Evolutionary conservation across 1,139 yeast genomes (phyloP).

Genomic region (Debaryomyces sp.): DNA sequence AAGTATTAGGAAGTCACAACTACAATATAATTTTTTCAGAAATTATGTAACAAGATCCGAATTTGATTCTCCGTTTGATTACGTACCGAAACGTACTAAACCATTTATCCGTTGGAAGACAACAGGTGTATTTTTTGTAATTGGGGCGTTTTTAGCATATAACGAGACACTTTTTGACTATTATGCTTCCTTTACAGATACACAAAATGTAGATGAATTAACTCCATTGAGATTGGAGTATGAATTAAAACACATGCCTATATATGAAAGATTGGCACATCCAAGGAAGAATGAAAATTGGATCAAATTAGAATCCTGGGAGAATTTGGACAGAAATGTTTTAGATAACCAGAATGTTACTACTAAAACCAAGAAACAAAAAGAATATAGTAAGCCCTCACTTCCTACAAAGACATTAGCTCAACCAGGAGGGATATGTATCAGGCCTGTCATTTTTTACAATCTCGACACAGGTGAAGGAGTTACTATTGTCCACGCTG

Average conservation of each 20-base stretch:
- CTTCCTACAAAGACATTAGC: slow-evolving; percentile 39
- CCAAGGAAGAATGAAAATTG: slow-evolving; percentile 44
- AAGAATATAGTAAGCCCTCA: slow-evolving; percentile 33
- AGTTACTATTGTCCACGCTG: slow-evolving; percentile 73
- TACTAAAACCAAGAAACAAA: slow-evolving; percentile 26
- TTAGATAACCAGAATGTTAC: slow-evolving; percentile 26
- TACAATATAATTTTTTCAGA: slow-evolving; percentile 7
- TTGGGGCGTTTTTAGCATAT: slow-evolving; percentile 38
- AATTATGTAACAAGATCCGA: slow-evolving; percentile 32
- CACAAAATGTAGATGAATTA: slow-evolving; percentile 21
- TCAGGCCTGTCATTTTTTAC: slow-evolving; percentile 72
- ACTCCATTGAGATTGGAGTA: slow-evolving; percentile 40
- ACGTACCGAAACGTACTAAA: slow-evolving; percentile 27
- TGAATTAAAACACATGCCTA: slow-evolving; percentile 52
- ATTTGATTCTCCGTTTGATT: slow-evolving; percentile 40
- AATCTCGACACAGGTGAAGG: slow-evolving; percentile 60
- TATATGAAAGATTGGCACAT: slow-evolving; percentile 51
- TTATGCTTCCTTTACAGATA: slow-evolving; percentile 33
- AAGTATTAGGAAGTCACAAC: not conserved
- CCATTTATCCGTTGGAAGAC: slow-evolving; percentile 39
- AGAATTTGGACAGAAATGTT: slow-evolving; percentile 51
- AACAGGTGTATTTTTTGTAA: slow-evolving; percentile 26
- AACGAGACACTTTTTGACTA: slow-evolving; percentile 37
- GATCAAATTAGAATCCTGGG: slow-evolving; percentile 59
- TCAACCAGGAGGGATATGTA: slow-evolving; percentile 76